phyloP scores from a whole-genome alignment of 108 stramenopile genomes.

The Epithemia pelagica region DNA sequence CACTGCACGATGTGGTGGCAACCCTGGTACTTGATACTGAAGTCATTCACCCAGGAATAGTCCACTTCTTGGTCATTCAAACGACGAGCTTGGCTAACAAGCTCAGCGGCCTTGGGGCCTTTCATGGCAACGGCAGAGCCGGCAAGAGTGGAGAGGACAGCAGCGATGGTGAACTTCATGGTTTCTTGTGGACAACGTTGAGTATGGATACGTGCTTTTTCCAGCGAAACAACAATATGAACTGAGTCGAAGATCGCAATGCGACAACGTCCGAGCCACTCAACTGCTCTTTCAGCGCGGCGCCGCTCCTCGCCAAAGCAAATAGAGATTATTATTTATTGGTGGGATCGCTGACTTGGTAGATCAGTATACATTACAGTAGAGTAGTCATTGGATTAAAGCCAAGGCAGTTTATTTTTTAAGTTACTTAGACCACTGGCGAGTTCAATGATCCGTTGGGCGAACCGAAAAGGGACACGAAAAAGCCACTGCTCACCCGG shows the following conservation, averaged over 20 bases:
- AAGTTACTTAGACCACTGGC: background rate
- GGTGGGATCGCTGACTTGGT: too few species aligned
- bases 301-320: too few species aligned
- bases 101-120: slow-evolving; percentile 24
- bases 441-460: background rate
- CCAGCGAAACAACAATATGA: background rate
- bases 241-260: background rate
- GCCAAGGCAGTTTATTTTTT: background rate
- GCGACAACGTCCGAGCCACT: background rate
- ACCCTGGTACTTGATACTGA: slow-evolving; percentile 84
- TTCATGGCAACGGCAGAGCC: slow-evolving; percentile 8
- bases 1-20: slow-evolving; percentile 77
- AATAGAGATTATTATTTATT: too few species aligned
- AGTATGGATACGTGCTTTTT: too few species aligned
- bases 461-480: background rate
- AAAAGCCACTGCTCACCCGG: too few species aligned
- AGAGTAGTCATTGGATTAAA: background rate
- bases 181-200: too few species aligned
- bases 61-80: slow-evolving; percentile 16
- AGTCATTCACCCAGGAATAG: slow-evolving; percentile 30
- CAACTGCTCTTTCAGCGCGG: background rate
- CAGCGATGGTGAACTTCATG: slow-evolving; percentile 31
- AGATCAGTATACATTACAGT: too few species aligned
- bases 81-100: slow-evolving; percentile 46
- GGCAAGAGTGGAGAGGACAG: slow-evolving; percentile 15